phyloP scores from a whole-genome alignment of 805 yeast species.

The Aciculoconidium aculeatum region DNA sequence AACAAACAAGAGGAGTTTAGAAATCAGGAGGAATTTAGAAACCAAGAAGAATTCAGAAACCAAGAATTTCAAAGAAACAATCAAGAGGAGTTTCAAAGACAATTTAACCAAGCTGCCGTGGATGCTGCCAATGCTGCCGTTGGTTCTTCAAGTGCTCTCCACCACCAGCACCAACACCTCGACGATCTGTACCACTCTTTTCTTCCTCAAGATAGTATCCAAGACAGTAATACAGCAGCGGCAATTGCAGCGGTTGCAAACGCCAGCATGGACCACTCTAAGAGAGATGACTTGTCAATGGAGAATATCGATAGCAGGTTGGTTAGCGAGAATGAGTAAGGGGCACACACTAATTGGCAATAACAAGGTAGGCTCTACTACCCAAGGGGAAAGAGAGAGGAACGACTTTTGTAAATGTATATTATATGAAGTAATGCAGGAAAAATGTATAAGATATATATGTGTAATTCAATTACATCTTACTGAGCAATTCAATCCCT shows the following conservation, averaged over 20 bases:
- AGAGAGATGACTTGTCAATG: constrained; percentile 27
- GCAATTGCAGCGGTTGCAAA: constrained; percentile 38
- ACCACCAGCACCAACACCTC: constrained; percentile 19
- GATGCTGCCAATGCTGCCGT: constrained; percentile 8
- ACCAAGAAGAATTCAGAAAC: constrained; percentile 11
- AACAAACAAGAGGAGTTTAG: constrained; percentile 17
- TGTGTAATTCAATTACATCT: constrained; percentile 15
- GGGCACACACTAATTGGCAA: no score
- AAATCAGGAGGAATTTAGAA: constrained; percentile 11
- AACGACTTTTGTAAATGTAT: no score
- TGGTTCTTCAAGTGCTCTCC: no score
- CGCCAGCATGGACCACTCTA: constrained; percentile 19
- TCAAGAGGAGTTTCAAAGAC: constrained; percentile 11
- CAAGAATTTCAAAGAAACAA: constrained; percentile 8
- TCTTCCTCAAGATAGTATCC: constrained; percentile 22
- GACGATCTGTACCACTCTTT: constrained; percentile 24
- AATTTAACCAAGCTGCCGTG: constrained; percentile 11
- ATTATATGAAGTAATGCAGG: no score
- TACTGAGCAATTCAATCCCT: constrained; percentile 30
- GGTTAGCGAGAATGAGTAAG: no score
- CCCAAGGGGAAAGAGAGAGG: no score
- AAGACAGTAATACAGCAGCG: constrained; percentile 27
- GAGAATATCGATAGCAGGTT: constrained; percentile 41
- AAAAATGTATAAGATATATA: no score
- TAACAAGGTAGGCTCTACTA: no score